Evolutionary conservation across 768 basidiomycete genomes (phyloP).

Genomic region (Boletus rubroflammeus): DNA sequence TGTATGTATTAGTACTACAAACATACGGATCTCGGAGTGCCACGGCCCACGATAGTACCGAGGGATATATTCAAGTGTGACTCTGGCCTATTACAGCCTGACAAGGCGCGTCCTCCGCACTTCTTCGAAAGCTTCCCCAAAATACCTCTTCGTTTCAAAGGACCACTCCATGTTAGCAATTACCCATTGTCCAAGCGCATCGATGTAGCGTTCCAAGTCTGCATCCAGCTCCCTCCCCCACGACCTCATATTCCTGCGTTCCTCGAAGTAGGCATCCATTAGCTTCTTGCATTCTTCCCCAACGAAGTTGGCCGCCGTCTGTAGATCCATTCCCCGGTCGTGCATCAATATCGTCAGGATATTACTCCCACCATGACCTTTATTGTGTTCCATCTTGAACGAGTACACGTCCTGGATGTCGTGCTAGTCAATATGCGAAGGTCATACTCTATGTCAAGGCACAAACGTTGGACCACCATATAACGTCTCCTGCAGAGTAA

Average conservation of each 20-base stretch:
- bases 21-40: neutral
- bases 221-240: constrained; percentile 47
- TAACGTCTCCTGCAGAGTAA: constrained; percentile 58
- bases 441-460: neutral
- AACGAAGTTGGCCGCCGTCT: constrained; percentile 56
- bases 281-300: constrained; percentile 48
- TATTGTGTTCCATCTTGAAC: constrained; percentile 69
- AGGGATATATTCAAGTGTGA: constrained; percentile 1
- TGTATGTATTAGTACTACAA: constrained; percentile 16
- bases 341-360: constrained; percentile 67
- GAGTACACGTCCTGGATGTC: constrained; percentile 59
- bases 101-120: constrained; percentile 47
- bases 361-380: constrained; percentile 63
- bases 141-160: constrained; percentile 67
- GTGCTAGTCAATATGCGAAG: neutral
- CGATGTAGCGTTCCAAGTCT: constrained; percentile 50
- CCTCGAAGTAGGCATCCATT: constrained; percentile 47
- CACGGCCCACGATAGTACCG: neutral
- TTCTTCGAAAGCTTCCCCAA: constrained; percentile 51
- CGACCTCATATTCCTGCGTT: constrained; percentile 45
- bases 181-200: constrained; percentile 57
- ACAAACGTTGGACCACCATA: constrained; percentile 69
- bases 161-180: constrained; percentile 67
- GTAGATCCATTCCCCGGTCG: constrained; percentile 48
- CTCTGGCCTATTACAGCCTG: constrained; percentile 2